Evolutionary conservation across 1,139 yeast genomes (phyloP), one percentile per base, ranked within the genome.

Genomic region (Kurtzmaniella natalensis): DNA sequence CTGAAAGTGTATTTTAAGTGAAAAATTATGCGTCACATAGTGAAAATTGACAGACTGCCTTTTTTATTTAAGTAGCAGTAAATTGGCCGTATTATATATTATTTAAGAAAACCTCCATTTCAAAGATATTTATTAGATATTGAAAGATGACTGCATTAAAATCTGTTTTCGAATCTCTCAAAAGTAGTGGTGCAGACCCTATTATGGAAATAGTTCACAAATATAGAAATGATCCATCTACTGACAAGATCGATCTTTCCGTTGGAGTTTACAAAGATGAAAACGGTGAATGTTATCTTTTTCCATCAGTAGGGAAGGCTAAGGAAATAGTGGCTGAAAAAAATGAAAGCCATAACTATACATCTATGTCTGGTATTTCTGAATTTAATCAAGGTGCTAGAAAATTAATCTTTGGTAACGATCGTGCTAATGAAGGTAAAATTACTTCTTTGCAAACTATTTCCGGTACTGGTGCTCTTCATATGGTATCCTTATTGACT

Each of bases 291-390:
- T 51, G 61, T 29, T 64, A 55, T 45, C 53, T 59, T 7, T 65
- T 64, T 45, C 72, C 72, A 8, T 48, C 64, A 18, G 68, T 68
- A 11, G 47, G 48, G 18, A 45, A 50, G 37, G 71, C 72, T 30
- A 67, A 68, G 41, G 43, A 51, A 18, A 43, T 46, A 16, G 54
- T 66, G 35, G 45, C 48, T 25, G 47, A 48, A 14, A 53, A 62
- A 35, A 69, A 66, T 37, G 65, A 68, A 3, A 73, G 72, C 20
- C 72, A 68, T 43, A 59, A 64, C 45, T 68, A 68, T 49, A 67
- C 69, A 37, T 55, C 46, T 37, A 67, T 67, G 72, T 45, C 57
- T 4, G 74, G 74, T 10, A 55, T 64, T 22, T 65, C 72, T 2
- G 63, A 52, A 26, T 68, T 61, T 42, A 48, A 55, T 11, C 33